These are phyloP conservation scores for Naegleria fowleri DNA, from an alignment of 208 protist genomes.

Conservation along the genomic window DNA sequence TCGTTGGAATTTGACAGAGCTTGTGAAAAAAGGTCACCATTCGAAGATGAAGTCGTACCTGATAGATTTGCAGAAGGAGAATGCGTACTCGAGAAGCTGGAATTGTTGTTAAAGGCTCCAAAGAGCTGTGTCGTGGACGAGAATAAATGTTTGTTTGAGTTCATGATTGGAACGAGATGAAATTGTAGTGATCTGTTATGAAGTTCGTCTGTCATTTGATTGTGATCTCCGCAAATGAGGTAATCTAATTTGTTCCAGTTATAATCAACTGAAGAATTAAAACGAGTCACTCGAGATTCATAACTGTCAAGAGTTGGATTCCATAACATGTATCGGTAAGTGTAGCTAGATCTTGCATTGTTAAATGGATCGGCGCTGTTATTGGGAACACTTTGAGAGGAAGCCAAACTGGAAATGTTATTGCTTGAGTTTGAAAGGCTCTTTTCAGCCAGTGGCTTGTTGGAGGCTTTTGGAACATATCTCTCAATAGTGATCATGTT, in stretches of 20 bases:
- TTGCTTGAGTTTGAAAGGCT: neutral
- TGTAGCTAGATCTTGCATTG: neutral
- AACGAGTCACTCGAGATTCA: neutral
- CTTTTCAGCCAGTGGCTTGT: neutral
- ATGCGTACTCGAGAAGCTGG: neutral
- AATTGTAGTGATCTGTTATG: constrained; percentile 20
- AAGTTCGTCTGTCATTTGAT: constrained; percentile 2
- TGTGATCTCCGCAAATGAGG: constrained; percentile 17
- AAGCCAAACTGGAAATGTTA: neutral
- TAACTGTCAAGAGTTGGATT: neutral
- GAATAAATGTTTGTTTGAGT: neutral
- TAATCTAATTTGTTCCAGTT: constrained; percentile 28
- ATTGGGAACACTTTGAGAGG: neutral
- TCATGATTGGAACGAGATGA: constrained; percentile 3
- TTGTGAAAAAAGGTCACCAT: neutral
- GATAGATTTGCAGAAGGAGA: neutral
- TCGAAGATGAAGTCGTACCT: neutral
- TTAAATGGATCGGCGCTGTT: neutral
- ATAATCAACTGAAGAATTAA: constrained; percentile 5
- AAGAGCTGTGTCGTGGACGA: neutral
- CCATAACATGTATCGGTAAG: constrained; percentile 7
- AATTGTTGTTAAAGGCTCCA: neutral
- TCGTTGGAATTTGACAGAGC: neutral
- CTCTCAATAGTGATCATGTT: neutral
- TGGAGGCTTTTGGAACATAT: neutral